Percentiles rank a stretch among this genome's conserved stretches.
These are phyloP conservation scores for Suillus ampliporus DNA, from an alignment of 768 basidiomycete genomes.

Conservation along the genomic window DNA sequence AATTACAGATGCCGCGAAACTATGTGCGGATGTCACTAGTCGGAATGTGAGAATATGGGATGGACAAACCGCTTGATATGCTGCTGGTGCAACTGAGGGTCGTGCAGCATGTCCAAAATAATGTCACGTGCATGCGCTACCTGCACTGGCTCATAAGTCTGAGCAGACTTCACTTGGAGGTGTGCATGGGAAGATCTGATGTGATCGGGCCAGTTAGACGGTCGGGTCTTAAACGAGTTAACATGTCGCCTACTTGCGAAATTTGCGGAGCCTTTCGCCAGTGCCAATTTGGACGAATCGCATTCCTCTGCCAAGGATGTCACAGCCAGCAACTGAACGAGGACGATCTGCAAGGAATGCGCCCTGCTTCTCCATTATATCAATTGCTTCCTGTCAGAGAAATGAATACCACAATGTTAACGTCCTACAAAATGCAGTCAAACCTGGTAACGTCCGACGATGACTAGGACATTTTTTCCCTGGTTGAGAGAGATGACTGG, in stretches of 20 bases:
- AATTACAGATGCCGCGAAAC: slow-evolving; percentile 33
- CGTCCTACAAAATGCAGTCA: slow-evolving; percentile 15
- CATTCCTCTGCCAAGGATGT: slow-evolving; percentile 65
- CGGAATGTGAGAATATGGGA: slow-evolving; percentile 21
- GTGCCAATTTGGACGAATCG: slow-evolving; percentile 55
- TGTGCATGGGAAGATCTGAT: slow-evolving; percentile 57
- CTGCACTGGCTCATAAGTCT: slow-evolving; percentile 52
- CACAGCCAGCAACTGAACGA: slow-evolving; percentile 56
- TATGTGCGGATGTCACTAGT: slow-evolving; percentile 7
- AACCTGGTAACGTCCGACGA: slow-evolving; percentile 16
- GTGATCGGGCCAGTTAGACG: not conserved
- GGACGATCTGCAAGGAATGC: slow-evolving; percentile 57
- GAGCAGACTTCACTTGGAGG: slow-evolving; percentile 54
- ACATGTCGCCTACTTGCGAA: slow-evolving; percentile 48
- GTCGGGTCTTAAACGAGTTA: slow-evolving; percentile 10
- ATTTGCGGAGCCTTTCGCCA: slow-evolving; percentile 62
- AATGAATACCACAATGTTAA: slow-evolving; percentile 18
- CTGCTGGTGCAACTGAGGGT: slow-evolving; percentile 27
- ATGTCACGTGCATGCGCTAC: slow-evolving; percentile 39
- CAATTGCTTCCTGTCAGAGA: slow-evolving; percentile 45
- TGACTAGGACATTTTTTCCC: slow-evolving; percentile 10
- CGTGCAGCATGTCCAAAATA: slow-evolving; percentile 27
- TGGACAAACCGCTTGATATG: slow-evolving; percentile 47
- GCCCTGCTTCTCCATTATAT: slow-evolving; percentile 67
- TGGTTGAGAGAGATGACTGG: slow-evolving; percentile 14